Conservation (phyloP, 108 stramenopile genomes). For the Skeletonema tropicum region DNA sequence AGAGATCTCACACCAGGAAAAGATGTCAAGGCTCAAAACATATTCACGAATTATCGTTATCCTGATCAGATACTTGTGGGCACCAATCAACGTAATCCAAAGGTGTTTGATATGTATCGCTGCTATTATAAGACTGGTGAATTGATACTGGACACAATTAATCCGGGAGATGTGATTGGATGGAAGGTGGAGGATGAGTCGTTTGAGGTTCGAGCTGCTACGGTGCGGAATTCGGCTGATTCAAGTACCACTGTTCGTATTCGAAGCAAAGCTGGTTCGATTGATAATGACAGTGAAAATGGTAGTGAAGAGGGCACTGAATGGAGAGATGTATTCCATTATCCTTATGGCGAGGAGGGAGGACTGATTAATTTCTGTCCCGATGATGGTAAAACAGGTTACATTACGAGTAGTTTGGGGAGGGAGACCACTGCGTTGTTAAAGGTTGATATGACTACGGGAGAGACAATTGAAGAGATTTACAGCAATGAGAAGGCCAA, state of each 20-base stretch:
- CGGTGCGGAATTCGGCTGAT: slow-evolving; percentile 52
- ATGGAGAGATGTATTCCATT: slow-evolving; percentile 61
- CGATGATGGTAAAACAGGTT: slow-evolving; percentile 55
- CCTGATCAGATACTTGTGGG: slow-evolving; percentile 61
- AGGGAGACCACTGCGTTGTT: slow-evolving; percentile 69
- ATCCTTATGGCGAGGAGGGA: slow-evolving; percentile 67
- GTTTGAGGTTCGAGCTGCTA: slow-evolving; percentile 56
- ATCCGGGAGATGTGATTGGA: slow-evolving; percentile 63
- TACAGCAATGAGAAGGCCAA: slow-evolving; percentile 62
- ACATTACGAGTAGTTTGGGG: slow-evolving; percentile 53
- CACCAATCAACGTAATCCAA: slow-evolving; percentile 63
- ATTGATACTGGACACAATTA: slow-evolving; percentile 58
- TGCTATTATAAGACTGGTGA: slow-evolving; percentile 50
- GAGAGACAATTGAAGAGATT: slow-evolving; percentile 58
- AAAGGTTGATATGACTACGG: slow-evolving; percentile 64
- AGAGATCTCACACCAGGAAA: slow-evolving; percentile 65
- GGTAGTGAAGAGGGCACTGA: slow-evolving; percentile 26
- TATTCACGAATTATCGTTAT: slow-evolving; percentile 55
- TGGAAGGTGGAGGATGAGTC: slow-evolving; percentile 58
- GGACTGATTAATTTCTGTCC: slow-evolving; percentile 58
- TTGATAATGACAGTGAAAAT: neutral
- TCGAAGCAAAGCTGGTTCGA: slow-evolving; percentile 28
- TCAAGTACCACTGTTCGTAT: slow-evolving; percentile 52
- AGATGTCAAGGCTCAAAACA: slow-evolving; percentile 62
- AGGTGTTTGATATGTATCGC: slow-evolving; percentile 51